A percentile compares a stretch with the other conserved stretches of the same genome.
phyloP scores from a whole-genome alignment of 75 land plant genomes.

The Picea glauca region DNA sequence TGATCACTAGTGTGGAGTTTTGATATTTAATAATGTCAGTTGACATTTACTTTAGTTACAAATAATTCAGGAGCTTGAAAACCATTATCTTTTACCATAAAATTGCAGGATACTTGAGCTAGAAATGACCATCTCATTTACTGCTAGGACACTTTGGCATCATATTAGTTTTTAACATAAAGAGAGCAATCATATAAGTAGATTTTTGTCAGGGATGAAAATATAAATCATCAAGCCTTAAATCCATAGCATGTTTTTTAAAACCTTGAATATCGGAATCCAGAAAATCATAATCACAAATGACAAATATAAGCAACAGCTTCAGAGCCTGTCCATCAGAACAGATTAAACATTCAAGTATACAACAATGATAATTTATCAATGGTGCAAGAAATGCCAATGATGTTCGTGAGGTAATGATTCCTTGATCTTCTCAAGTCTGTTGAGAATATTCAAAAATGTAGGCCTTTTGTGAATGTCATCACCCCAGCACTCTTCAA shows the following conservation, averaged over 20 bases:
- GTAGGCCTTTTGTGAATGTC: slow-evolving; percentile 55
- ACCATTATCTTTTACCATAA: too few species aligned
- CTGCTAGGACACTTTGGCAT: too few species aligned
- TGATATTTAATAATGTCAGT: too few species aligned
- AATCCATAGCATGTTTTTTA: not conserved
- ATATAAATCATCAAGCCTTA: not conserved
- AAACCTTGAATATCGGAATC: not conserved
- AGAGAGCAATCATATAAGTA: not conserved
- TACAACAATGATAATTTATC: not conserved
- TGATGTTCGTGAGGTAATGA: slow-evolving; percentile 45
- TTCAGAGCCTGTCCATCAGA: not conserved
- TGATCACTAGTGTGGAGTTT: too few species aligned
- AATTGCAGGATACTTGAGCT: too few species aligned
- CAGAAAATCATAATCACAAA: not conserved
- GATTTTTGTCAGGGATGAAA: not conserved
- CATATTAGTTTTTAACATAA: too few species aligned
- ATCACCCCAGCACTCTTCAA: slow-evolving; percentile 58
- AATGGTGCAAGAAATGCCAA: slow-evolving; percentile 41
- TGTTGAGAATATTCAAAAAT: slow-evolving; percentile 65
- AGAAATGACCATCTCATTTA: too few species aligned
- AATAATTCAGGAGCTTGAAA: too few species aligned
- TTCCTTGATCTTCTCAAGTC: slow-evolving; percentile 67
- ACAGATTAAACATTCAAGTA: not conserved
- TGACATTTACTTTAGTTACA: too few species aligned
- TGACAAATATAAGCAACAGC: not conserved